Evolutionary conservation across 2,329 filamentous ascomycete genomes (phyloP).

Genomic region (Penicillium sp.): DNA sequence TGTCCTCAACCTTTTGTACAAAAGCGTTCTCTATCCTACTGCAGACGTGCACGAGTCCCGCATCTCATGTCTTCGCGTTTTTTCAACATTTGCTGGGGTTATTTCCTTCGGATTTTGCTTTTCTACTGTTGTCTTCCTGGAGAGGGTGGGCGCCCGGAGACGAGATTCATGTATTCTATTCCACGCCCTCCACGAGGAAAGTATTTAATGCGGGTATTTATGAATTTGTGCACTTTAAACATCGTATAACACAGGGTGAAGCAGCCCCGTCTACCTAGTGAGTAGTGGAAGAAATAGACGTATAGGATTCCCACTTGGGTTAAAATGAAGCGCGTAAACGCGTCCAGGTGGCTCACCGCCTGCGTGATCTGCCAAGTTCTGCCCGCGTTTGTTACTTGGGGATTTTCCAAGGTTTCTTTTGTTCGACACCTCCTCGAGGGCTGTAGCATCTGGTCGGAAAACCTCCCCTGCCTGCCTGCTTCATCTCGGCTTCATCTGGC

Average conservation of each 20-base stretch:
- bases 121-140: constrained; percentile 12
- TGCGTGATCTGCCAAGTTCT: constrained; percentile 12
- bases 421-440: background rate
- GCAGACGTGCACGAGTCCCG: constrained; percentile 14
- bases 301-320: constrained; percentile 14
- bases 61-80: constrained; percentile 11
- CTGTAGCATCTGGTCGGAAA: background rate
- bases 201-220: constrained; percentile 21
- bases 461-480: background rate
- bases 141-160: constrained; percentile 7
- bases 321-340: constrained; percentile 25
- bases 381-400: constrained; percentile 14
- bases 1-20: constrained; percentile 29
- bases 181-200: constrained; percentile 24
- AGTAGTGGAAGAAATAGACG: background rate
- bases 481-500: background rate
- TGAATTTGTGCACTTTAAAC: background rate
- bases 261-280: background rate
- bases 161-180: constrained; percentile 30
- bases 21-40: constrained; percentile 28
- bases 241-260: background rate
- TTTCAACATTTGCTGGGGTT: constrained; percentile 12
- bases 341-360: constrained; percentile 19
- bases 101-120: constrained; percentile 11
- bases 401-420: constrained; percentile 13